These are phyloP conservation scores for Leccinum variicolor DNA, from an alignment of 768 basidiomycete genomes.

Conservation along the genomic window DNA sequence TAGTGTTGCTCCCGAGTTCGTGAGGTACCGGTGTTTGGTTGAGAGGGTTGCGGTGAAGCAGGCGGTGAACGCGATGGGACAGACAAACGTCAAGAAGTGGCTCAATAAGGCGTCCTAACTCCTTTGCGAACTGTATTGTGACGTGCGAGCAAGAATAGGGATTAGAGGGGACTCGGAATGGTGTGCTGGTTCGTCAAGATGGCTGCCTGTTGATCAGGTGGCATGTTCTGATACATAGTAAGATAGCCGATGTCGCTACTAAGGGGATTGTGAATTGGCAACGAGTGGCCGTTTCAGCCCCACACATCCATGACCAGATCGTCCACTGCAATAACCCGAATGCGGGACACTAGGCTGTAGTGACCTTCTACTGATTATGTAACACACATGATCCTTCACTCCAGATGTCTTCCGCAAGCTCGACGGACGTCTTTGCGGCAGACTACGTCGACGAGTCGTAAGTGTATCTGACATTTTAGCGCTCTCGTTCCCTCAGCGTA, in stretches of 20 bases:
- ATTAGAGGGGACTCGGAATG: not conserved
- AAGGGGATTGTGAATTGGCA: not conserved
- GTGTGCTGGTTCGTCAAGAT: not conserved
- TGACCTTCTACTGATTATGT: slow-evolving; percentile 18
- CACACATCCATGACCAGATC: not conserved
- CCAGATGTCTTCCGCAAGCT: slow-evolving; percentile 10
- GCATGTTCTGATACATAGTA: not conserved
- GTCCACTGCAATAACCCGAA: not conserved
- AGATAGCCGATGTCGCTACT: not conserved
- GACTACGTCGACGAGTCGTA: slow-evolving; percentile 76
- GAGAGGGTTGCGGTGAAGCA: slow-evolving; percentile 64
- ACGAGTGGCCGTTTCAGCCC: not conserved
- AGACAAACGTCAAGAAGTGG: slow-evolving; percentile 78
- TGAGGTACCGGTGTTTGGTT: slow-evolving; percentile 67
- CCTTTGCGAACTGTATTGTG: too few relatives aligned
- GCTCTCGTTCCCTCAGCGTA: not conserved
- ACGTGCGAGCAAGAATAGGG: not conserved
- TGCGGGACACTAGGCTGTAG: not conserved
- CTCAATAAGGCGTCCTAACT: slow-evolving; percentile 52
- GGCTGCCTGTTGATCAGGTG: not conserved
- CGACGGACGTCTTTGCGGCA: slow-evolving; percentile 35
- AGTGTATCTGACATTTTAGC: slow-evolving; percentile 20
- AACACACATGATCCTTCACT: slow-evolving; percentile 14
- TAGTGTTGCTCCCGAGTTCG: slow-evolving; percentile 62
- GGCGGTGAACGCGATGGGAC: slow-evolving; percentile 61